These are phyloP conservation scores for Volutella citrinella DNA, from an alignment of 2,329 filamentous ascomycete genomes.

Conservation along the genomic window DNA sequence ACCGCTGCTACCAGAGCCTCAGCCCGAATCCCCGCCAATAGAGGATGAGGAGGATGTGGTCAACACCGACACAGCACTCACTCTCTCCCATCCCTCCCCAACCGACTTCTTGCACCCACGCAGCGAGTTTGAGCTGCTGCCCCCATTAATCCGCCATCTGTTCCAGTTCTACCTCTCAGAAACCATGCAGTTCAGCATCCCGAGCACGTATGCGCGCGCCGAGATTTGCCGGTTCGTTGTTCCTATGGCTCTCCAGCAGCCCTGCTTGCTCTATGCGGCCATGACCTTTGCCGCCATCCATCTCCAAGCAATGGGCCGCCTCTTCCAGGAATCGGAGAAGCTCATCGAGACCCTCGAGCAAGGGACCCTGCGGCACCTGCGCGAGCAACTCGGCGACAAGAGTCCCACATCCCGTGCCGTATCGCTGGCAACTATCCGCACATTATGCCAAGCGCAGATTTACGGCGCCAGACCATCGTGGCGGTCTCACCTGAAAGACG, in stretches of 20 bases:
- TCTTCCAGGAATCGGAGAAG: slow-evolving; percentile 1
- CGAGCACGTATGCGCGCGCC: slow-evolving; percentile 10
- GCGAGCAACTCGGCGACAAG: background rate
- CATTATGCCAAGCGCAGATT: slow-evolving; percentile 14
- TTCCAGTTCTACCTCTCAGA: slow-evolving; percentile 15
- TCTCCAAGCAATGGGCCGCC: slow-evolving; percentile 1
- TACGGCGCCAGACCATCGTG: slow-evolving; percentile 12
- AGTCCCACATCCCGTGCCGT: slow-evolving; percentile 6
- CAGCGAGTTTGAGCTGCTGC: slow-evolving; percentile 1
- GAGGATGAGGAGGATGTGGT: too few relatives aligned
- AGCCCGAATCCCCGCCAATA: too few relatives aligned
- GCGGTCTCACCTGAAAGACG: slow-evolving; percentile 12
- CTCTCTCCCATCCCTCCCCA: background rate
- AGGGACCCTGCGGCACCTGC: slow-evolving; percentile 8
- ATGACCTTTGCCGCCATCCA: slow-evolving; percentile 16
- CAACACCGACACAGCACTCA: too few relatives aligned
- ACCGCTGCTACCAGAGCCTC: too few relatives aligned
- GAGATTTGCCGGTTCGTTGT: slow-evolving; percentile 15
- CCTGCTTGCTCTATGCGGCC: slow-evolving; percentile 11
- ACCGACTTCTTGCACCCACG: background rate
- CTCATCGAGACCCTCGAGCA: slow-evolving; percentile 10
- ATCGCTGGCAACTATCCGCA: slow-evolving; percentile 12
- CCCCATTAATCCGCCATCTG: slow-evolving; percentile 11
- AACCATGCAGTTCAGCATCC: slow-evolving; percentile 16
- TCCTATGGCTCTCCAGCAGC: slow-evolving; percentile 13